Evolutionary conservation across 768 basidiomycete genomes (phyloP), one percentile per base, ranked within the genome.

Genomic region (Lactarius sanguifluus): DNA sequence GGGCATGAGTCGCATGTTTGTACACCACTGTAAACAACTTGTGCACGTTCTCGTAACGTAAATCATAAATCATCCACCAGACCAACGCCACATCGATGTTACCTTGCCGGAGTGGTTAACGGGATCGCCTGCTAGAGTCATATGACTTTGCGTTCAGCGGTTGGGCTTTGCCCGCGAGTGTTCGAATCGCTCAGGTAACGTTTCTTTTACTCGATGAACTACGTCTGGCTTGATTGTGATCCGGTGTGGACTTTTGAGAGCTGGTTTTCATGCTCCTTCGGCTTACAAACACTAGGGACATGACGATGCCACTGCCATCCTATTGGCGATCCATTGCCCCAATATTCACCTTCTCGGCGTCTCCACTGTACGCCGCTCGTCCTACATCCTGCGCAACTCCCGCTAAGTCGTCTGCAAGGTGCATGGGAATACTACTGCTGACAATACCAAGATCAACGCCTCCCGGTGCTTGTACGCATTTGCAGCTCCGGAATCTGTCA

Each of bases 51-150:
- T 25, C 23, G 50, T 52, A 16, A 40, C 5, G 38, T 40, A 41
- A 25, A 52, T 52, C 16, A 7, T 40, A 41, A 25, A 52, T 52
- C 16, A 7, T 34, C 5, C 2, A 15, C 7, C 5, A 23, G 23
- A 15, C 7, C 5, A 23, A 18, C 43, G 50, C 45, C 28, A 45
- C 54, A 23, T 43, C 28, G 23, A 72, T 60, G 88, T 89, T 88
- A 90, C 90, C 90, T 91, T 92, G 89, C 90, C 90, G 89, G 90
- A 92, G 90, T 91, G 90, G 90, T 92, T 91, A 91, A 90, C 78
- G 78, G 78, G 77, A 77, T 79, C 77, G 78, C 78, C 77, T 79
- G 78, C 78, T 79, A 79, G 71, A 57, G 61, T 67, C 66, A 67
- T 32, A 55, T 75, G 61, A 66, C 71, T 70, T 70, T 70, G 73